Conservation (phyloP, 2,329 filamentous ascomycete genomes). For the Apiospora hydei region DNA sequence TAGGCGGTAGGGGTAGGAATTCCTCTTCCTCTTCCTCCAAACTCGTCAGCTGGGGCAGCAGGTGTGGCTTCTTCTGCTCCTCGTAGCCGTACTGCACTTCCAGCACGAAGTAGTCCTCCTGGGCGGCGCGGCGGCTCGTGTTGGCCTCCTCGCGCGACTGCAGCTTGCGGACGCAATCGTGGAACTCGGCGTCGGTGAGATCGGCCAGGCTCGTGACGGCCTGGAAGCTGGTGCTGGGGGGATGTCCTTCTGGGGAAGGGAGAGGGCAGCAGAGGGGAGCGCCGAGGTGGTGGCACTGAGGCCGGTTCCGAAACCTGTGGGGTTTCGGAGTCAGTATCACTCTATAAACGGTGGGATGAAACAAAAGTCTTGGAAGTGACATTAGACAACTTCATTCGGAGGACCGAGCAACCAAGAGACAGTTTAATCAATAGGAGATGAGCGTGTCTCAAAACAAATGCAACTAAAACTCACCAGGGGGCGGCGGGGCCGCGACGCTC, state of each 20-base stretch:
- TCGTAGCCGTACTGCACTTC: neutral
- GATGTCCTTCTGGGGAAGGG: neutral
- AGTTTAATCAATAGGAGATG: too few relatives aligned
- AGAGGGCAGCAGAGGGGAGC: neutral
- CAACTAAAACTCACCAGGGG: neutral
- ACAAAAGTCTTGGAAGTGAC: too few relatives aligned
- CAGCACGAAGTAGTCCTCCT: neutral
- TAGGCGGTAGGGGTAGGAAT: neutral
- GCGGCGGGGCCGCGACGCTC: neutral
- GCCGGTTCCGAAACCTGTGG: neutral
- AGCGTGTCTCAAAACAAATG: too few relatives aligned
- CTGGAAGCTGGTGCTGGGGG: neutral
- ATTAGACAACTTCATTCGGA: too few relatives aligned
- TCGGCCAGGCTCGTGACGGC: conserved; percentile 4
- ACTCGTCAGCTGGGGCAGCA: neutral
- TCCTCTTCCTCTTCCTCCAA: neutral
- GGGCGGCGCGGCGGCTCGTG: neutral
- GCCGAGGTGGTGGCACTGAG: neutral
- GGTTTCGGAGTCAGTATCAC: neutral
- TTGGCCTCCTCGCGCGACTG: neutral
- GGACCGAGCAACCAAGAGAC: too few relatives aligned
- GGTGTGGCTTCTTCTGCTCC: neutral
- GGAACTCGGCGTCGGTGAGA: conserved; percentile 1
- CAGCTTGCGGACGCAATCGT: neutral
- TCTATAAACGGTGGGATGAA: too few relatives aligned